Percentiles rank a stretch among this genome's conserved stretches.
Evolutionary conservation across 441 rosid genomes (phyloP).

Genomic region (Mallotus japonicus): DNA sequence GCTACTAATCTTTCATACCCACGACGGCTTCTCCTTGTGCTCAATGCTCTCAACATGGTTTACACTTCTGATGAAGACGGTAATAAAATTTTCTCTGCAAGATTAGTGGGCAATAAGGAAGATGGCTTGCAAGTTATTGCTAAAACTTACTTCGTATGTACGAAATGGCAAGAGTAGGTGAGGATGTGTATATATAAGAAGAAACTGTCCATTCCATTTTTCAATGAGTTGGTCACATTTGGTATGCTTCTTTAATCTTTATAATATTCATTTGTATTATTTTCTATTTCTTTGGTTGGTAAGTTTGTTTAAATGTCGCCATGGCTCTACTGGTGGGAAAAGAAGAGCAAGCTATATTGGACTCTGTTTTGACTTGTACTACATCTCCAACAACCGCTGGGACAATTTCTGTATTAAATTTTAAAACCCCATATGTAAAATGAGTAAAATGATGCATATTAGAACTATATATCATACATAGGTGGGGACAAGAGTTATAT

Average conservation of each 20-base stretch:
- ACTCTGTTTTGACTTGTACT: neutral
- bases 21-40: conserved; percentile 44
- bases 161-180: neutral
- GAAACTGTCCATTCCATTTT: too few relatives aligned
- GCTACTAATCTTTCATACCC: conserved; percentile 48
- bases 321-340: neutral
- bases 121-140: neutral
- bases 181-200: neutral
- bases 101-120: too few relatives aligned
- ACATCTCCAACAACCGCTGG: neutral
- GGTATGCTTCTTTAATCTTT: conserved; percentile 3
- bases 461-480: too few relatives aligned
- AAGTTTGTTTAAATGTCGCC: neutral
- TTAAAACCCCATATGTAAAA: neutral
- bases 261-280: neutral
- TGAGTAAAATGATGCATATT: neutral
- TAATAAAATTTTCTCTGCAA: neutral
- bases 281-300: neutral
- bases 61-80: conserved; percentile 4
- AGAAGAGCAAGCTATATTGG: neutral
- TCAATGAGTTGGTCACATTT: conserved; percentile 5
- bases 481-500: too few relatives aligned
- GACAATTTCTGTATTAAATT: neutral
- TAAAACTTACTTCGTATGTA: neutral
- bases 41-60: conserved; percentile 72